These are phyloP conservation scores for Neurospora cerealis DNA, from an alignment of 495 filamentous ascomycete genomes.

Conservation along the genomic window DNA sequence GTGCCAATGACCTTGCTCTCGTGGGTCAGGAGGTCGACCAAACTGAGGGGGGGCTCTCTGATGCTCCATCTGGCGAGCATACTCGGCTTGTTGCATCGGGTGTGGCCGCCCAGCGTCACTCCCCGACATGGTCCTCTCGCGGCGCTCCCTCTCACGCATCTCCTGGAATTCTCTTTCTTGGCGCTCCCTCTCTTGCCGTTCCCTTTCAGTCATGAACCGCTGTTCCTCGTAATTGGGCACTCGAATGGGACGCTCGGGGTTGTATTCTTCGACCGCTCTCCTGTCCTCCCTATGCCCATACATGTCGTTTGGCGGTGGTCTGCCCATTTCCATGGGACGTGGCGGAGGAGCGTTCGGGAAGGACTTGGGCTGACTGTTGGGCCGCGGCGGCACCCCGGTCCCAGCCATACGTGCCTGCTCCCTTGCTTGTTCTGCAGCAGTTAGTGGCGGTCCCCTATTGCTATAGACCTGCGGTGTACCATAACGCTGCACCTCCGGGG, in stretches of 20 bases:
- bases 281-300: constrained; percentile 35
- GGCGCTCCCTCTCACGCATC: constrained; percentile 15
- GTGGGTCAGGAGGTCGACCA: constrained; percentile 30
- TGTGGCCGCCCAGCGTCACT: constrained; percentile 18
- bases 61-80: constrained; percentile 24
- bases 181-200: constrained; percentile 27
- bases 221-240: constrained; percentile 28
- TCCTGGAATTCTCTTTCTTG: constrained; percentile 16
- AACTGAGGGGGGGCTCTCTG: constrained; percentile 22
- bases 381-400: constrained; percentile 34
- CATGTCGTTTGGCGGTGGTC: constrained; percentile 28
- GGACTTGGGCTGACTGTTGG: constrained; percentile 41
- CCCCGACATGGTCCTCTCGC: constrained; percentile 30
- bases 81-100: constrained; percentile 19
- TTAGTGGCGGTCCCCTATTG: constrained; percentile 29
- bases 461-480: constrained; percentile 42
- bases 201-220: constrained; percentile 24
- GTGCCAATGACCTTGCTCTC: constrained; percentile 35
- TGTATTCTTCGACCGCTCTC: constrained; percentile 29
- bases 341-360: constrained; percentile 32
- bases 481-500: constrained; percentile 45
- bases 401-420: constrained; percentile 30
- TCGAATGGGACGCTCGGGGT: constrained; percentile 34
- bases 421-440: constrained; percentile 30
- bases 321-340: constrained; percentile 27